phyloP scores from a whole-genome alignment of 371 early-diverging fungal species.

The Syncephalastrum sp. region DNA sequence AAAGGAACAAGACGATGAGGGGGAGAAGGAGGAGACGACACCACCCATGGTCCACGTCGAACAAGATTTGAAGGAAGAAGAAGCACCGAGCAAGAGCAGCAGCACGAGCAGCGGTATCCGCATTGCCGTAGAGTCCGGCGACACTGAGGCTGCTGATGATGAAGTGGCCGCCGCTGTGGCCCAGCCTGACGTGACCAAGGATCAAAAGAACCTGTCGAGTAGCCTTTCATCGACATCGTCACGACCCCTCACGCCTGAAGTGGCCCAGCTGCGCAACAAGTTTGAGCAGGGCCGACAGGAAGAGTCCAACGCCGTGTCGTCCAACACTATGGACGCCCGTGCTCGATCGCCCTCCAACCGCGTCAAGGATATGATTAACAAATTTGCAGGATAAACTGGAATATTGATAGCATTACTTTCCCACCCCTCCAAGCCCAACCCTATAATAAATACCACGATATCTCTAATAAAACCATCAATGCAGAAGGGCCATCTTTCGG shows the following conservation, averaged over 20 bases:
- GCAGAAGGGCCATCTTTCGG: too few relatives aligned
- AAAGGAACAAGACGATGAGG: conserved; percentile 2
- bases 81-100: conserved; percentile 4
- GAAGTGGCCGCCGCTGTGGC: conserved; percentile 33
- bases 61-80: not conserved
- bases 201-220: conserved; percentile 8
- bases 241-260: conserved; percentile 25
- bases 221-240: conserved; percentile 6
- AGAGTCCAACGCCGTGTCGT: conserved; percentile 12
- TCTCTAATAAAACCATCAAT: too few relatives aligned
- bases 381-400: conserved; percentile 21
- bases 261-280: conserved; percentile 32
- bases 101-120: conserved; percentile 5
- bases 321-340: conserved; percentile 26
- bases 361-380: conserved; percentile 42
- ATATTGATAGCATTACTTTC: not conserved
- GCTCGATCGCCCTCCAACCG: conserved; percentile 36
- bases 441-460: too few relatives aligned
- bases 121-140: not conserved
- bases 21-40: not conserved
- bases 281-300: conserved; percentile 23
- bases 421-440: too few relatives aligned
- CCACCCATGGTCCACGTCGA: conserved; percentile 1
- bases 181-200: conserved; percentile 3
- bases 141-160: conserved; percentile 12